Percentiles rank a stretch among this genome's conserved stretches.
Evolutionary conservation across 148 eudicot species (phyloP).

Genomic region (Selenicereus undatus): DNA sequence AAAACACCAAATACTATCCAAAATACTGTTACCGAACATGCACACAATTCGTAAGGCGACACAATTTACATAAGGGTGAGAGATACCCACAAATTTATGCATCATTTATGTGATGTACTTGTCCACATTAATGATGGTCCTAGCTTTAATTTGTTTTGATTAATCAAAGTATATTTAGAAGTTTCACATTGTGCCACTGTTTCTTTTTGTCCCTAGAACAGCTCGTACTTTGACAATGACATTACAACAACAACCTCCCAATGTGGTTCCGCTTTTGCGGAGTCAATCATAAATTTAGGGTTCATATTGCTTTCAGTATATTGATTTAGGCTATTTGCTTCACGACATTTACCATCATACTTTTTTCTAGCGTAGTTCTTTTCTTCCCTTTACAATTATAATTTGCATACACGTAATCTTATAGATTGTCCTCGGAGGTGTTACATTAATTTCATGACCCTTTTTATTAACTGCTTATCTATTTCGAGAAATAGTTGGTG

Average conservation of each 20-base stretch:
- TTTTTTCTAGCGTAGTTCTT: not conserved
- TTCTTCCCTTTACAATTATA: not conserved
- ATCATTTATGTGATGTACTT: conserved; percentile 2
- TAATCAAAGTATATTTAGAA: conserved; percentile 5
- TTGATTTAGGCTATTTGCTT: not conserved
- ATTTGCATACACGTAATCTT: not conserved
- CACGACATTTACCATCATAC: not conserved
- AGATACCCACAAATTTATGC: not conserved
- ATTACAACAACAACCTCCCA: not conserved
- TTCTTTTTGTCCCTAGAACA: conserved; percentile 10
- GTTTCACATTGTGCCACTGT: conserved; percentile 11
- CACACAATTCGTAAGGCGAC: too few relatives aligned
- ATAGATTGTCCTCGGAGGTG: not conserved
- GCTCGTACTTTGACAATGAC: conserved; percentile 1
- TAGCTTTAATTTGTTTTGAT: conserved; percentile 1
- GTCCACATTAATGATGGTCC: not conserved
- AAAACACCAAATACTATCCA: too few relatives aligned
- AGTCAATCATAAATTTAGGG: too few relatives aligned
- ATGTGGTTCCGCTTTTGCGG: too few relatives aligned
- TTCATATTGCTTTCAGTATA: not conserved
- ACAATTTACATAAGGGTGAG: not conserved
- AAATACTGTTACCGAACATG: too few relatives aligned
- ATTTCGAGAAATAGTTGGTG: not conserved
- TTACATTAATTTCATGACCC: not conserved
- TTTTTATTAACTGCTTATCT: not conserved